Evolutionary conservation across 148 eudicot species (phyloP).

Genomic region (Camellia granthamiana): DNA sequence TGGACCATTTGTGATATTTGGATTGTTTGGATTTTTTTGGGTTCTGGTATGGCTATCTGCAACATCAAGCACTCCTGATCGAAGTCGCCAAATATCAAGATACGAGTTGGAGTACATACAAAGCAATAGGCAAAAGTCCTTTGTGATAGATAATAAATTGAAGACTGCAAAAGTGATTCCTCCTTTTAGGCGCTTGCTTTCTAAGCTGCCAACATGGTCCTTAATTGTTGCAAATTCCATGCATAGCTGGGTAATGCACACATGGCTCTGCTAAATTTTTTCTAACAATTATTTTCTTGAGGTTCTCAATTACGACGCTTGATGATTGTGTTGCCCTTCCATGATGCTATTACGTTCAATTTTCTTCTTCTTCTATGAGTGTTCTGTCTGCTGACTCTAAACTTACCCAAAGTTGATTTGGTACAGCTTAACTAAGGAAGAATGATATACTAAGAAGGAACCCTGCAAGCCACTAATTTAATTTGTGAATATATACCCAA

Average conservation of each 20-base stretch:
- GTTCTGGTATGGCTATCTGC: constrained; percentile 94
- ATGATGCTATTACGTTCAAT: background rate
- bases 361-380: background rate
- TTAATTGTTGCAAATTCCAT: constrained; percentile 87
- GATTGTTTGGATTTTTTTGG: constrained; percentile 87
- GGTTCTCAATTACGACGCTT: background rate
- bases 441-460: background rate
- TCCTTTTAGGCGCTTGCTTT: constrained; percentile 71
- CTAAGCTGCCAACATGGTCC: constrained; percentile 87
- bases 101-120: constrained; percentile 74
- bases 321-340: constrained; percentile 1
- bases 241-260: constrained; percentile 84
- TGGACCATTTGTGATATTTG: constrained; percentile 94
- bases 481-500: no score
- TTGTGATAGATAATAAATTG: constrained; percentile 26
- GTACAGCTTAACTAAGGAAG: background rate
- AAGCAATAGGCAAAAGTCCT: constrained; percentile 33
- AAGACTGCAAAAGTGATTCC: constrained; percentile 53
- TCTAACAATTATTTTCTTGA: background rate
- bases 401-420: background rate
- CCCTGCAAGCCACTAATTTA: no score
- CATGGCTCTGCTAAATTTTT: background rate
- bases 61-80: constrained; percentile 80
- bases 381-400: background rate
- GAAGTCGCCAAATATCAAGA: constrained; percentile 64